phyloP scores from a whole-genome alignment of 1,284 basidiomycete genomes.

The Trichosporon sp. region DNA sequence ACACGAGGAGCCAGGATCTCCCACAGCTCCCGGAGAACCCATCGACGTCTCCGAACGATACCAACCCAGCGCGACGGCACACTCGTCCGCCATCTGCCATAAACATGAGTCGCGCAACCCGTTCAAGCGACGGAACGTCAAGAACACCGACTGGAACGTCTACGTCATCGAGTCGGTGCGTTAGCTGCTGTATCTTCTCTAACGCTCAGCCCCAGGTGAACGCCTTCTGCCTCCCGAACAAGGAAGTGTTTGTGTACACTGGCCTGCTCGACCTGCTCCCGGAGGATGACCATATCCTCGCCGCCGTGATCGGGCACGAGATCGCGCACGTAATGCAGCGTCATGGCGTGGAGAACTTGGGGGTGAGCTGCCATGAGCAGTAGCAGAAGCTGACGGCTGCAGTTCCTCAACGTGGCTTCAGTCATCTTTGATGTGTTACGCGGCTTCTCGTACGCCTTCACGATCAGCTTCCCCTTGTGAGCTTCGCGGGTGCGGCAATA shows the following conservation, averaged over 20 bases:
- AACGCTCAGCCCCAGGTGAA: constrained; percentile 56
- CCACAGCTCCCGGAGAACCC: constrained; percentile 37
- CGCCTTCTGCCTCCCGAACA: constrained; percentile 60
- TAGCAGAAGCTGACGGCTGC: constrained; percentile 4
- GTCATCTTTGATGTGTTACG: constrained; percentile 61
- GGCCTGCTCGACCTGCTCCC: constrained; percentile 58
- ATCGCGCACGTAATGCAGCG: constrained; percentile 60
- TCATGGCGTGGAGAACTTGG: constrained; percentile 61
- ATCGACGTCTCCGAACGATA: constrained; percentile 32
- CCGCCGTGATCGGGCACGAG: constrained; percentile 60
- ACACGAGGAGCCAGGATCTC: constrained; percentile 41
- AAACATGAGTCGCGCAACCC: constrained; percentile 57
- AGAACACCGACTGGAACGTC: constrained; percentile 58
- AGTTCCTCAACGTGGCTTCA: constrained; percentile 60
- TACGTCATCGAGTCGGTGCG: constrained; percentile 59
- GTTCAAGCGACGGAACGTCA: constrained; percentile 53
- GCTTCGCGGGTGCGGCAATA: neutral
- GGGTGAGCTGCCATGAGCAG: constrained; percentile 43
- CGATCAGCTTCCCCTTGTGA: constrained; percentile 60
- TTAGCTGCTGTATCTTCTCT: constrained; percentile 22
- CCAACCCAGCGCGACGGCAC: constrained; percentile 54
- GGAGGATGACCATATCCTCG: constrained; percentile 59
- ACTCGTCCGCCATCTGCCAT: constrained; percentile 53
- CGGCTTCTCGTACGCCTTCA: constrained; percentile 60
- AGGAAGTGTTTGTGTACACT: constrained; percentile 61